Base-by-base conservation (phyloP, 2,329 filamentous ascomycete species). In the Chalaropsis ovoidea region DNA sequence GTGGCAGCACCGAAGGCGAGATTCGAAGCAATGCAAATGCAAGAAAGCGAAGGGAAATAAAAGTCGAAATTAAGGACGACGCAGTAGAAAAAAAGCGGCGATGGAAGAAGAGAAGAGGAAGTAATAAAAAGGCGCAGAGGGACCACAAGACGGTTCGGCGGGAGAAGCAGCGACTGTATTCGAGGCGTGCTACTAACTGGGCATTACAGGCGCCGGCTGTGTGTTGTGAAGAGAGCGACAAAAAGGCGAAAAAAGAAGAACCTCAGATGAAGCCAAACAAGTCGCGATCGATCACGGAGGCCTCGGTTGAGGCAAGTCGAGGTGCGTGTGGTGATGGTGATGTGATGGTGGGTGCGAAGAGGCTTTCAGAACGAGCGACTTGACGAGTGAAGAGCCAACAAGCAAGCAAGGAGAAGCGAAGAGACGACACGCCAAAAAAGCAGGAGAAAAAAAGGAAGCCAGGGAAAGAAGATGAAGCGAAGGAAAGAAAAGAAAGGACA, bases 401-500 rank as follows among this genome's bases (percentile, higher is more conserved):
- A 19, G 45, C 45, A 60, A 19, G 45, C 19, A 22, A 22, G 31
- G 5, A 24, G 61, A 35, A n/a, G 19, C 19, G 39, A 68, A 62
- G 31, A 67, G 42, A 39, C 27, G 39, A 58, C 61, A 64, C 45
- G 17, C 47, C 27, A 52, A 52, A 27, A 62, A 35, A 27, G 17
- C n/a, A 54, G 54, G n/a, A 47, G n/a, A 7, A 7, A 47, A 35
- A 19, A 47, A 19, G 27, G 45, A 61, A 58, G n/a, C 42, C 67
- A 69, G 68, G 65, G 52, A 42, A 42, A 62, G 45, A 65, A 49
- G 65, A 65, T 58, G 67, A 65, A 47, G 62, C 60, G 65, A 47
- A 61, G 35, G n/a, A 42, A 52, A 61, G 63, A 62, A 64, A 62
- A 60, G 58, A 56, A 61, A 22, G 54, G 24, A 54, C 24, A 49